Conservation (phyloP, 352 stramenopile species). For the Plasmopara muralis region DNA sequence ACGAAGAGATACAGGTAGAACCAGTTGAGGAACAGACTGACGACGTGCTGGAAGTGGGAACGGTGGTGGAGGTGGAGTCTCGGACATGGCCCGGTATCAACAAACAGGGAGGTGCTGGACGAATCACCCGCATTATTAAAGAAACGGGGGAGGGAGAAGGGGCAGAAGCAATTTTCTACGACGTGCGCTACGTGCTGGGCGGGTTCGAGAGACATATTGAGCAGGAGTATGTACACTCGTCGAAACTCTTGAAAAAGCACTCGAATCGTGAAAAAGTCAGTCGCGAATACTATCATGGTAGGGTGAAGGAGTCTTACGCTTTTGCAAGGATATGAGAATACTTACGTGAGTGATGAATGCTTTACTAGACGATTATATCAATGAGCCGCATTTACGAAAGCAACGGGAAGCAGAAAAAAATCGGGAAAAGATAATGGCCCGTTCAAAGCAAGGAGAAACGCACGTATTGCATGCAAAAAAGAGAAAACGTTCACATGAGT, state of each 20-base stretch:
- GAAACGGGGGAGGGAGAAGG: conserved; percentile 19
- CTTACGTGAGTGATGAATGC: background rate
- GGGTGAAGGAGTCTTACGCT: background rate
- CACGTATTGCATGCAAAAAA: conserved; percentile 2
- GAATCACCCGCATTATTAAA: conserved; percentile 38
- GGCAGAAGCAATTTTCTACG: conserved; percentile 48
- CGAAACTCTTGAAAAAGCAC: conserved; percentile 32
- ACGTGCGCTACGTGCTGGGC: conserved; percentile 76
- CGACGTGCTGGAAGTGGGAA: conserved; percentile 31
- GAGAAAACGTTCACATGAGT: conserved; percentile 12
- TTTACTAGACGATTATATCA: conserved; percentile 50
- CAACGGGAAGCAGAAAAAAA: conserved; percentile 11
- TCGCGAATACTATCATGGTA: conserved; percentile 67
- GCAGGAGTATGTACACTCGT: conserved; percentile 57
- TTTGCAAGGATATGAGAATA: background rate
- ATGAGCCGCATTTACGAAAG: conserved; percentile 28
- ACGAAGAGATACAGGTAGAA: background rate
- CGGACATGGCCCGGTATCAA: conserved; percentile 86
- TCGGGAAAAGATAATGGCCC: conserved; percentile 3
- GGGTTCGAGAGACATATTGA: conserved; percentile 72
- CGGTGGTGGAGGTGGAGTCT: conserved; percentile 52
- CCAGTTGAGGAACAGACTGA: conserved; percentile 3
- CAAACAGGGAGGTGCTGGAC: conserved; percentile 67
- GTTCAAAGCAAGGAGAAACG: conserved; percentile 1
- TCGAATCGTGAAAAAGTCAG: conserved; percentile 32